phyloP scores from a whole-genome alignment of 2,329 filamentous ascomycete species.

The Pezicula radicicola region DNA sequence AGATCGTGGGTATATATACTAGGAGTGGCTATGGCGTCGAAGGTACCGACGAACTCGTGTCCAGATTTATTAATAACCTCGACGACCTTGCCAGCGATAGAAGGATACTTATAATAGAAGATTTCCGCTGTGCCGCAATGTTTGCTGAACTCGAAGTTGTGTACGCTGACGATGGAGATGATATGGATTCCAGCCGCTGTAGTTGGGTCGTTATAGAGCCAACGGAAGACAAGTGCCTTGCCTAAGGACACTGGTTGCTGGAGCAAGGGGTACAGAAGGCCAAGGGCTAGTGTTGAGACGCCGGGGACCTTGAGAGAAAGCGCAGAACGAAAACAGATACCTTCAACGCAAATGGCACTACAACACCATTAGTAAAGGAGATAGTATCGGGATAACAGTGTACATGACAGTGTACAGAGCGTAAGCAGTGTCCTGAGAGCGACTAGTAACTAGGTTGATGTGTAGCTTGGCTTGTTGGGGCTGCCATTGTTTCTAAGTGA shows the following conservation, averaged over 20 bases:
- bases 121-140: slow-evolving; percentile 18
- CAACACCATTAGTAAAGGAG: slow-evolving; percentile 24
- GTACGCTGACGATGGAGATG: slow-evolving; percentile 36
- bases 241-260: slow-evolving; percentile 19
- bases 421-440: slow-evolving; percentile 24
- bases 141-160: slow-evolving; percentile 16
- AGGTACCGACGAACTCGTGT: slow-evolving; percentile 22
- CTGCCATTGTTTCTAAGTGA: not conserved
- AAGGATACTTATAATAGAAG: slow-evolving; percentile 21
- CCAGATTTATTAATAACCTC: slow-evolving; percentile 22
- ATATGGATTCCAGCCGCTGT: slow-evolving; percentile 42
- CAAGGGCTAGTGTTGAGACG: slow-evolving; percentile 25
- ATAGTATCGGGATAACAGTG: slow-evolving; percentile 20
- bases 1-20: slow-evolving; percentile 30
- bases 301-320: slow-evolving; percentile 22
- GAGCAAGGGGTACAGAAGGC: slow-evolving; percentile 18
- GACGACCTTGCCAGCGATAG: slow-evolving; percentile 18
- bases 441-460: slow-evolving; percentile 24
- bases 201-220: slow-evolving; percentile 45
- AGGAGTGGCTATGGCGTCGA: slow-evolving; percentile 31
- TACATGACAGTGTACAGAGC: slow-evolving; percentile 24
- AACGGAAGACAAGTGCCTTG: slow-evolving; percentile 38
- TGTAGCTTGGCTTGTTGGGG: slow-evolving; percentile 1
- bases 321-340: slow-evolving; percentile 24
- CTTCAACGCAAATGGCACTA: slow-evolving; percentile 28